Conservation (phyloP, 768 basidiomycete species). For the Boletus pseudopeckii region DNA sequence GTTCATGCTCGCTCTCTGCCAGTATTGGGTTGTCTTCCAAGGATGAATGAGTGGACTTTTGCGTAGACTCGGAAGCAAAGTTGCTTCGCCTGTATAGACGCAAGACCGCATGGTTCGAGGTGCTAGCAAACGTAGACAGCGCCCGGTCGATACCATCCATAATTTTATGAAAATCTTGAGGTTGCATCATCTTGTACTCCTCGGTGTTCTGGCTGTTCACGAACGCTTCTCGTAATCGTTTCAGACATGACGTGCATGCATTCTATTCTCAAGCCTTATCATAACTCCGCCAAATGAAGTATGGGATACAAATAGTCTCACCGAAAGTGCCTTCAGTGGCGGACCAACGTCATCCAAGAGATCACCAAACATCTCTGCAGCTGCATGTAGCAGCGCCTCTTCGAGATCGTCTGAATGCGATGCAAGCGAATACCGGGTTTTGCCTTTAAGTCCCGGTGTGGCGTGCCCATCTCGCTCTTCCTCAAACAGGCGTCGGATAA, state of each 20-base stretch:
- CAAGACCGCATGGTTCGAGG: slow-evolving; percentile 79
- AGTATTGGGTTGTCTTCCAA: slow-evolving; percentile 36
- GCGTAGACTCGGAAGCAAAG: slow-evolving; percentile 16
- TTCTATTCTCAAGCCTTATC: slow-evolving; percentile 37
- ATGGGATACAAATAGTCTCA: slow-evolving; percentile 34
- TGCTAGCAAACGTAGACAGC: slow-evolving; percentile 71
- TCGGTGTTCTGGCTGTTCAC: slow-evolving; percentile 36
- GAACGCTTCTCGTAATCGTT: slow-evolving; percentile 65
- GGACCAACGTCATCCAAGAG: slow-evolving; percentile 77
- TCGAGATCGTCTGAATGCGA: slow-evolving; percentile 44
- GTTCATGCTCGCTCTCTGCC: slow-evolving; percentile 63
- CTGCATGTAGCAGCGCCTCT: slow-evolving; percentile 40
- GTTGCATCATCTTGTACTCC: slow-evolving; percentile 37
- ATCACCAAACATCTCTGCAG: slow-evolving; percentile 74
- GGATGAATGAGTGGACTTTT: slow-evolving; percentile 14
- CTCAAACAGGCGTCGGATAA: slow-evolving; percentile 23
- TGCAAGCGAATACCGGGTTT: slow-evolving; percentile 30
- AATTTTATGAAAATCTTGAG: slow-evolving; percentile 62
- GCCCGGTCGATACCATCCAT: slow-evolving; percentile 67
- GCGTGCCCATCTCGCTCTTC: slow-evolving; percentile 14
- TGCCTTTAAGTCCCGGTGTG: slow-evolving; percentile 19
- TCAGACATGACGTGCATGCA: slow-evolving; percentile 57
- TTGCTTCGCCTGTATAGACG: slow-evolving; percentile 64
- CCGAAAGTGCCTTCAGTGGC: slow-evolving; percentile 70
- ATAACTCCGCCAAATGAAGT: slow-evolving; percentile 1